Conservation (phyloP, 306 rosid genomes). For the Rubus parviflorus region DNA sequence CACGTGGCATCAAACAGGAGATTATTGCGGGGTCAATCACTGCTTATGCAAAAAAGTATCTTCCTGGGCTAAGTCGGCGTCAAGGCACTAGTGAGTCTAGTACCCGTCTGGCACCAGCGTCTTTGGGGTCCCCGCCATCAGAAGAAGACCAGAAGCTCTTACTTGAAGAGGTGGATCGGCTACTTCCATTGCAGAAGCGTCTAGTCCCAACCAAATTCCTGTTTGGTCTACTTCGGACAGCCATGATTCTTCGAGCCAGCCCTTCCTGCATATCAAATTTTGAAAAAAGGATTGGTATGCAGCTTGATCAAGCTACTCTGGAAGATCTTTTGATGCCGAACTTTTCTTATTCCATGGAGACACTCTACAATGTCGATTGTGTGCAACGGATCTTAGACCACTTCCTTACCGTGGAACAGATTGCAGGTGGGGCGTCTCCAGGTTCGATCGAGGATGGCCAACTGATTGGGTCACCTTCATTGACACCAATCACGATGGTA, state of each 20-base stretch:
- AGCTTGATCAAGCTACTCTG: slow-evolving; percentile 89
- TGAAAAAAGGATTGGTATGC: slow-evolving; percentile 87
- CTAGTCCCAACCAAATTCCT: slow-evolving; percentile 70
- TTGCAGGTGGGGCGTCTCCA: slow-evolving; percentile 73
- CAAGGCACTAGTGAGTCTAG: slow-evolving; percentile 65
- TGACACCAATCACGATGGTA: slow-evolving; percentile 87
- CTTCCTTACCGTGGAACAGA: slow-evolving; percentile 83
- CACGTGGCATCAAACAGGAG: slow-evolving; percentile 83
- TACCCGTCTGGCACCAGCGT: slow-evolving; percentile 44
- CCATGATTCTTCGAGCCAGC: slow-evolving; percentile 74
- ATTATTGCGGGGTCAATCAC: slow-evolving; percentile 83
- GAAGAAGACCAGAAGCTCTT: slow-evolving; percentile 85
- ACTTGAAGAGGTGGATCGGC: slow-evolving; percentile 68
- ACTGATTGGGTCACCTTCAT: slow-evolving; percentile 86
- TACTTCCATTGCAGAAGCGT: slow-evolving; percentile 84
- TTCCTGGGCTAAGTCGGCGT: slow-evolving; percentile 86
- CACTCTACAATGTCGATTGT: slow-evolving; percentile 93
- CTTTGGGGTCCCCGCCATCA: slow-evolving; percentile 65
- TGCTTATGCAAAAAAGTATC: slow-evolving; percentile 72
- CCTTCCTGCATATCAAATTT: slow-evolving; percentile 71
- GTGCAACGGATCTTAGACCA: slow-evolving; percentile 87
- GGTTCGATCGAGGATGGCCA: slow-evolving; percentile 76
- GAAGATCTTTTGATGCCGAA: slow-evolving; percentile 97
- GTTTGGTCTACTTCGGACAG: slow-evolving; percentile 89
- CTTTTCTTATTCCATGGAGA: slow-evolving; percentile 92